A percentile compares a stretch with the other conserved stretches of the same genome.
phyloP scores from a whole-genome alignment of 176 grass and related monocot species.

The Rhynchospora tenuis region DNA sequence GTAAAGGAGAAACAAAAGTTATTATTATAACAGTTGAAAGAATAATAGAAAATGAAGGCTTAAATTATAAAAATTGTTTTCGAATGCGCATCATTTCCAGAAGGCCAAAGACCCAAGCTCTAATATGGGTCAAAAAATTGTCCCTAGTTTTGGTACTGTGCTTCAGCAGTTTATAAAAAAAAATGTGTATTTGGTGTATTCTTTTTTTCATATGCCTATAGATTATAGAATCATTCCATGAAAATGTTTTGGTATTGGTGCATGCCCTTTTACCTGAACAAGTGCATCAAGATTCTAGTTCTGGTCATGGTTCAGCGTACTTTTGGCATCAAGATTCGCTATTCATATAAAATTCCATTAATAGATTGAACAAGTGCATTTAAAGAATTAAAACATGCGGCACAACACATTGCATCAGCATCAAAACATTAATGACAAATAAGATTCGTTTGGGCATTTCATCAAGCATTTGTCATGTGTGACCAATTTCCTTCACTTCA shows the following conservation, averaged over 20 bases:
- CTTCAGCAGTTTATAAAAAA: background rate
- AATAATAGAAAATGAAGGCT: background rate
- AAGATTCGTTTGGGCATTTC: background rate
- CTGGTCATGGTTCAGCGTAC: background rate
- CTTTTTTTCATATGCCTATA: too few relatives aligned
- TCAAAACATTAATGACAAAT: background rate
- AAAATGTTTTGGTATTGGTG: background rate
- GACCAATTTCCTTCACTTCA: background rate
- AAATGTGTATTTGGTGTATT: too few relatives aligned
- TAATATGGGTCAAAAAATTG: background rate
- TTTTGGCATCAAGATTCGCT: background rate
- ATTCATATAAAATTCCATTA: background rate
- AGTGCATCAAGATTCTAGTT: background rate
- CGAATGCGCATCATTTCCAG: background rate
- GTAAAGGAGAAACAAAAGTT: constrained; percentile 8
- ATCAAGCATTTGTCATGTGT: background rate
- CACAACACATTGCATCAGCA: background rate
- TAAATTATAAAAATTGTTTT: background rate
- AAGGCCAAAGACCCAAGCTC: background rate
- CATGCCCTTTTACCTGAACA: background rate
- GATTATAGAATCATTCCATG: background rate
- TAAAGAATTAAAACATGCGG: background rate
- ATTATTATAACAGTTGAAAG: background rate
- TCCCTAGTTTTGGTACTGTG: background rate
- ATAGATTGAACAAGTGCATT: background rate